phyloP scores from a whole-genome alignment of 2,329 filamentous ascomycete species.

The Cytospora piceae region DNA sequence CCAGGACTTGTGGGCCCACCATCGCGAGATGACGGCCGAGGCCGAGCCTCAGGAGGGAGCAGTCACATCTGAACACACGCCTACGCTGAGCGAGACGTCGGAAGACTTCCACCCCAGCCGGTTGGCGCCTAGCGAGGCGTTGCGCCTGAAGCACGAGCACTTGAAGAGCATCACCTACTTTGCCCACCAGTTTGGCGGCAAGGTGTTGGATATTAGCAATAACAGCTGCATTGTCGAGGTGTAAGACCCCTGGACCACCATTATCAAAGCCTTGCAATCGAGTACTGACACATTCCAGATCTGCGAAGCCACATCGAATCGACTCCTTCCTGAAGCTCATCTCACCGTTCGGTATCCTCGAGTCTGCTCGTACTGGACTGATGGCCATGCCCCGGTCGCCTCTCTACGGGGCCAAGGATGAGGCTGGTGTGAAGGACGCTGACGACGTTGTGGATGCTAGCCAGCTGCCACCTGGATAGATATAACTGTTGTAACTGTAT shows the following conservation, averaged over 20 bases:
- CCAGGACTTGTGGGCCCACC: constrained; percentile 92
- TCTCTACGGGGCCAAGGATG: constrained; percentile 73
- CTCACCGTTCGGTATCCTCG: constrained; percentile 90
- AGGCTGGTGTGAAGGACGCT: constrained; percentile 75
- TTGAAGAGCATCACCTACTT: constrained; percentile 95
- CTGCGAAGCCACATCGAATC: constrained; percentile 90
- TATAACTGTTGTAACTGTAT: constrained; percentile 13
- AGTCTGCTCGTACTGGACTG: constrained; percentile 91
- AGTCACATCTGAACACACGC: constrained; percentile 39
- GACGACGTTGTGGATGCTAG: constrained; percentile 94
- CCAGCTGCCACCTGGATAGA: constrained; percentile 86
- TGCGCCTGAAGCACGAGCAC: constrained; percentile 97
- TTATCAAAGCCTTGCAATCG: not conserved
- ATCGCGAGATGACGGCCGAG: constrained; percentile 77
- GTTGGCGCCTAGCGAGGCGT: constrained; percentile 81
- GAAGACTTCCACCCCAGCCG: constrained; percentile 89
- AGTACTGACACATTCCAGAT: constrained; percentile 54
- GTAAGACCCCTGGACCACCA: constrained; percentile 57
- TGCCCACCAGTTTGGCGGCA: constrained; percentile 95
- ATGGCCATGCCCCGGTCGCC: constrained; percentile 97
- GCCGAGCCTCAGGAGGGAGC: constrained; percentile 37
- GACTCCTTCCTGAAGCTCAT: constrained; percentile 98
- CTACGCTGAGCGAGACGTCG: constrained; percentile 50
- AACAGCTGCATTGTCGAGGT: constrained; percentile 98
- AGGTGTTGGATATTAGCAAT: constrained; percentile 96